Base-by-base conservation (phyloP, 2,329 filamentous ascomycete species). In the Ceratocystis alfenasii region DNA sequence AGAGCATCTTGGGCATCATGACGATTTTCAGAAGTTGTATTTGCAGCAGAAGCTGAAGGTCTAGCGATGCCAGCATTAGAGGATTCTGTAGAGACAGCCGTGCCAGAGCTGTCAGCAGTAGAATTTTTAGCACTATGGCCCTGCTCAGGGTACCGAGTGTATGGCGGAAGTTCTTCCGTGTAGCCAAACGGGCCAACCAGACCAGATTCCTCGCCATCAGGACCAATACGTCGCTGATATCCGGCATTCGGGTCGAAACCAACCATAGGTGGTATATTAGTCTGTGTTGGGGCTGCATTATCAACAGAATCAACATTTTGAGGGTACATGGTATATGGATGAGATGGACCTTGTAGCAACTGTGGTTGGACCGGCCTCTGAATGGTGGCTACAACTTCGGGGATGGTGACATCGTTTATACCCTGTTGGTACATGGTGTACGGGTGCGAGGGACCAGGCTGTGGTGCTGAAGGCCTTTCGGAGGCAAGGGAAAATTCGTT, bases 101-200 rank as follows among this genome's bases (percentile, higher is more conserved):
- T 62, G 67, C 61, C 25, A 28, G 59, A n/a, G 28, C 50, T 36
- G 50, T 53, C 46, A 10, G 28, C 55, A 20, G 46, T 25, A 74
- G 71, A 45, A 10, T 44, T 17, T 22, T 82, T 90, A 79, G 74
- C 82, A 72, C 73, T 81, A 75, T 76, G 86, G 0, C 78, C 78
- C 66, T 90, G 87, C 64, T 95, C 89, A 1, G 92, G 90, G 74
- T 95, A 96, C 73, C 90, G 82, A 15, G 90, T 89, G 73, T 97
- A 97, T 0, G 93, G 93, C 12, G 93, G 93, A 20, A 96, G 78
- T 74, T 95, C 90, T 75, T 97, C 93, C 1, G 88, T 87, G 72
- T 96, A 91, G 0, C 92, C 92, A 71, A 95, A 85, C 0, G 88
- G 89, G 1, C 91, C 91, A 63, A 96, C 87, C 65, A 96, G 84